phyloP scores from a whole-genome alignment of 1,284 basidiomycete genomes.

The Ceratobasidium papillatum region DNA sequence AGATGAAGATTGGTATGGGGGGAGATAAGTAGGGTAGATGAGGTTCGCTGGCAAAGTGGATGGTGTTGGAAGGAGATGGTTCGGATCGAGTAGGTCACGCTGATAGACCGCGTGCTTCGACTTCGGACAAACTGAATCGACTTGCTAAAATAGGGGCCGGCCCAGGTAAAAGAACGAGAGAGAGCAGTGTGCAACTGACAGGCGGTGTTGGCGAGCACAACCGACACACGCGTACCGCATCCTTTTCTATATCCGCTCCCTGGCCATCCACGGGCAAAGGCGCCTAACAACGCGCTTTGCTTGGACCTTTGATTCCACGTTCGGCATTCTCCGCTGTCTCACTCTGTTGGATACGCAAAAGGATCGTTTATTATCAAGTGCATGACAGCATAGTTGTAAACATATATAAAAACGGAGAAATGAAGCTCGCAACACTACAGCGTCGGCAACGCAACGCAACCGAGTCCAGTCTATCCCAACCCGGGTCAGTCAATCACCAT shows the following conservation, averaged over 20 bases:
- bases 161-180: constrained; percentile 19
- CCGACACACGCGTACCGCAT: constrained; percentile 9
- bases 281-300: too few species aligned
- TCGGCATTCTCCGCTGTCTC: not conserved
- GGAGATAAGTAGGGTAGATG: not conserved
- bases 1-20: not conserved
- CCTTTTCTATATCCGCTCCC: not conserved
- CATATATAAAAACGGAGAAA: constrained; percentile 12
- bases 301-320: not conserved
- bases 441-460: constrained; percentile 50
- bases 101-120: constrained; percentile 5
- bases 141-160: constrained; percentile 29
- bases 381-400: not conserved
- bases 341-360: constrained; percentile 11
- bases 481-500: constrained; percentile 20
- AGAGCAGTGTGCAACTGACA: not conserved
- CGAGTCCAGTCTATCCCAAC: constrained; percentile 51
- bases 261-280: constrained; percentile 26
- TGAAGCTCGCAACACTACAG: constrained; percentile 10
- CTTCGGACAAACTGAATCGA: constrained; percentile 32
- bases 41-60: constrained; percentile 17
- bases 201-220: constrained; percentile 25
- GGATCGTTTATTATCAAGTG: constrained; percentile 16
- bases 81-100: constrained; percentile 17
- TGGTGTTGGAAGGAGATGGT: not conserved